Evolutionary conservation across 805 yeast genomes (phyloP).

Genomic region (Tetrapisispora iriomotensis): DNA sequence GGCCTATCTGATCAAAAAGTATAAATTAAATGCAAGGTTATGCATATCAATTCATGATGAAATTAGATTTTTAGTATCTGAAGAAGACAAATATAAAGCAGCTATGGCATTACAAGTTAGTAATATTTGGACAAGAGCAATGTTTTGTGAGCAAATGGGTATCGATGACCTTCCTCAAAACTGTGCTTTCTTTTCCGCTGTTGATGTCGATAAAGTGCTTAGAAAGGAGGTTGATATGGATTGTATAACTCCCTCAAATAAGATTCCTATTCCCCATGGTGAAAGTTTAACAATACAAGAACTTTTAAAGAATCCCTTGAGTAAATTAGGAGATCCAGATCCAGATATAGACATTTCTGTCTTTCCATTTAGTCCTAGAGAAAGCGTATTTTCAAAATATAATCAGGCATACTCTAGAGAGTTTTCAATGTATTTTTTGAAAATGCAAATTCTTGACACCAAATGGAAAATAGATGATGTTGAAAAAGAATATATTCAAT

Average conservation of each 20-base stretch:
- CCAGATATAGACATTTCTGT: slow-evolving; percentile 14
- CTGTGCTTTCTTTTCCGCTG: slow-evolving; percentile 90
- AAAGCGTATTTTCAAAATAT: slow-evolving; percentile 26
- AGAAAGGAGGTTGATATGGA: slow-evolving; percentile 89
- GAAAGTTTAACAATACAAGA: slow-evolving; percentile 55
- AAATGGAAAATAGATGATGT: slow-evolving; percentile 18
- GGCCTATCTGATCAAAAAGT: slow-evolving; percentile 66
- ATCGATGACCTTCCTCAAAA: slow-evolving; percentile 84
- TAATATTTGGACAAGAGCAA: slow-evolving; percentile 92
- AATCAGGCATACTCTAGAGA: slow-evolving; percentile 21
- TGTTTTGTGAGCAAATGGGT: slow-evolving; percentile 89
- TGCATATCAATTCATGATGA: slow-evolving; percentile 93
- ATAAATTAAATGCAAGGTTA: slow-evolving; percentile 62
- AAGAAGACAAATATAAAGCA: slow-evolving; percentile 62
- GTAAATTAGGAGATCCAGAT: slow-evolving; percentile 13
- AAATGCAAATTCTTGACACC: slow-evolving; percentile 23
- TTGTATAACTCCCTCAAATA: slow-evolving; percentile 86
- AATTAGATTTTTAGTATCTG: slow-evolving; percentile 66
- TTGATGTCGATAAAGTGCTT: slow-evolving; percentile 79
- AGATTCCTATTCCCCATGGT: slow-evolving; percentile 63
- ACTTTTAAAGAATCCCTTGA: slow-evolving; percentile 36
- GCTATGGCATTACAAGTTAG: slow-evolving; percentile 81
- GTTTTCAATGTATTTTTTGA: slow-evolving; percentile 18
- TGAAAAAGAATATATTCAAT: slow-evolving; percentile 18
- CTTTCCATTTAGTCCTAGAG: slow-evolving; percentile 16